Evolutionary conservation across 2,329 filamentous ascomycete species (phyloP), one percentile per base, ranked within the genome.

Genomic region (Sporothrix mexicana): DNA sequence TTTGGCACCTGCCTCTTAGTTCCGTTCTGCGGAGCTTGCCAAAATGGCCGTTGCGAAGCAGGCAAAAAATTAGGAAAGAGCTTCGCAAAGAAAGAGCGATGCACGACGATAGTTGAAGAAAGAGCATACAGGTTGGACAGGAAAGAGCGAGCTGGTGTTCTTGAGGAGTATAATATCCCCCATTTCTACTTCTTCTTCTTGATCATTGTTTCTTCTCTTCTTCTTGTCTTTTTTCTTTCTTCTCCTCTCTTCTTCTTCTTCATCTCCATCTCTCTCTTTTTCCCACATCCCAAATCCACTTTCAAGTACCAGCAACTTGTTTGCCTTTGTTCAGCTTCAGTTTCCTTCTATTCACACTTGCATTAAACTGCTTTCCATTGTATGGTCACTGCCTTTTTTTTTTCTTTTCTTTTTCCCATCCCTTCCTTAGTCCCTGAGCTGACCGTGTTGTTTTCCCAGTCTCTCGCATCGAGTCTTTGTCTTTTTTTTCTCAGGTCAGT

Each of bases 161-260:
- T 36, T 12, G 64, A 45, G 15, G 20, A n/a, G 36, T 67, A 67
- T 67, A 25, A 67, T 51, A 23, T 51, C 13, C 45, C 64, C 45
- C 43, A 12, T 67, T 51, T 67, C 64, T 67, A 15, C 13, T 36
- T 36, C 20, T 51, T 67, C 20, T 51, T 36, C 7, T 36, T 36
- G 41, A 7, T 47, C 10, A 51, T 47, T 10, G 23, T 36, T 62
- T 62, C 15, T 43, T 62, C 57, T 45, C 23, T 62, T 45, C 15
- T 20, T 45, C 9, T 51, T 15, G 2, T 51, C 23, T 6, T n/a
- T 17, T 15, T 8, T 36, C 25, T 49, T 8, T 47, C 30, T 67
- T 17, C 20, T 43, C 23, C 30, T 23, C 6, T 12, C 12, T 23
- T 49, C 10, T 66, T 66, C 47, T n/a, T 45, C 41, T 41, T 15